Evolutionary conservation across 495 filamentous ascomycete species (phyloP), one percentile per base, ranked within the genome.

Genomic region (Parathielavia appendiculata): DNA sequence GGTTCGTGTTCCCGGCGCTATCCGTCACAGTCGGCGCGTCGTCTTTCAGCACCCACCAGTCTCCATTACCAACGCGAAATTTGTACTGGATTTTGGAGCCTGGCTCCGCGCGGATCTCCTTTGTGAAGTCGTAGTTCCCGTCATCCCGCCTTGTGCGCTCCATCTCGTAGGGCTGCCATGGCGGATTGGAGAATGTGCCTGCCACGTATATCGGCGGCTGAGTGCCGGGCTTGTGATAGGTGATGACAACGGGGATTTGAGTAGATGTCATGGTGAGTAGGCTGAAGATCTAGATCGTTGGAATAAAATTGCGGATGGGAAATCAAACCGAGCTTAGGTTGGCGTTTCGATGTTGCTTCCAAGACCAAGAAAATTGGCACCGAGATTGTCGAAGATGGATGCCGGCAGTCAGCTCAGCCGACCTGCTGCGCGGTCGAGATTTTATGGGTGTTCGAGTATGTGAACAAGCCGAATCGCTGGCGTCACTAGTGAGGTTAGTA

Each of bases 11-110:
- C 35, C 85, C 85, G 10, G 54, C 51, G 12, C 73, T 69, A 59
- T 87, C 85, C 40, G 74, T 78, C 5, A 73, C 81, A n/a, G 72
- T 82, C 1, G 78, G 73, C 6, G 71, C 69, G 38, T 66, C 67
- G 23, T 86, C 80, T 54, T 88, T 79, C 47, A 85, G 64, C 4
- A 82, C 78, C 87, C 86, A 88, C 80, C 81, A 84, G 61, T 87
- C 78, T 35, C 80, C 80, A 3, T 70, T 47, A 6, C 83, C 86
- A 51, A 87, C 68, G 22, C 85, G 77, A 64, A 90, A 88, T 66
- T 88, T 88, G 73, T 88, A 90, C 61, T 86, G 81, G 58, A 85
- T 81, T 57, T 80, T 69, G 19, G 73, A 71, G 20, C 72, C 78
- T 49, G 73, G 68, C 26, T 75, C 65, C 12, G 68, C 76, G 30